Evolutionary conservation across 352 stramenopile genomes (phyloP).

Genomic region (Globisporangium orthogonon): DNA sequence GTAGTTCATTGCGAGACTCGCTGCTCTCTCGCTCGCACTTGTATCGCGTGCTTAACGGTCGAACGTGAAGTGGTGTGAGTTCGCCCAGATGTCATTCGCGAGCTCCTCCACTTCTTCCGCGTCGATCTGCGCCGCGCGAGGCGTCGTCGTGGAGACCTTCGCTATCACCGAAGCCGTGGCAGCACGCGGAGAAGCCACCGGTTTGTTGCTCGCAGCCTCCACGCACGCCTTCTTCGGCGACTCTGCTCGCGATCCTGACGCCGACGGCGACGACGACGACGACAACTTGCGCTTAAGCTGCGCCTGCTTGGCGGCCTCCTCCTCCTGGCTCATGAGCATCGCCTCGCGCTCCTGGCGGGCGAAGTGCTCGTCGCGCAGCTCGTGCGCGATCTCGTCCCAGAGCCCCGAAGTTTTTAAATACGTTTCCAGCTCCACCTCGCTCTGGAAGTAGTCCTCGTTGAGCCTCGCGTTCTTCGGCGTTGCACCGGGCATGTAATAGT

Average conservation of each 20-base stretch:
- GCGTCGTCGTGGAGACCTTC: neutral
- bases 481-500: constrained; percentile 73
- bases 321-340: constrained; percentile 21
- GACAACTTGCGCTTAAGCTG: constrained; percentile 23
- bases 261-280: constrained; percentile 7
- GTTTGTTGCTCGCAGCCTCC: neutral
- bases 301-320: constrained; percentile 6
- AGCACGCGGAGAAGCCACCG: neutral
- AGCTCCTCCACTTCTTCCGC: constrained; percentile 54
- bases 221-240: constrained; percentile 12
- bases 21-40: neutral
- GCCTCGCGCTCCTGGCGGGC: constrained; percentile 17
- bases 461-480: constrained; percentile 40
- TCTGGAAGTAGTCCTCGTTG: constrained; percentile 79
- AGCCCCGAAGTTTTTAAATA: constrained; percentile 59
- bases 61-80: constrained; percentile 76
- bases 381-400: constrained; percentile 49
- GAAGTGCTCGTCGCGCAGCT: constrained; percentile 28
- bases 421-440: constrained; percentile 47
- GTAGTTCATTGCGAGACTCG: constrained; percentile 1
- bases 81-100: constrained; percentile 77
- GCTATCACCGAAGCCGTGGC: neutral
- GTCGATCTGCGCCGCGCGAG: constrained; percentile 10
- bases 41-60: constrained; percentile 15
- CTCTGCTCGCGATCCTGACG: neutral